phyloP scores from a whole-genome alignment of 2,329 filamentous ascomycete genomes.

The Calonectria honghensis region DNA sequence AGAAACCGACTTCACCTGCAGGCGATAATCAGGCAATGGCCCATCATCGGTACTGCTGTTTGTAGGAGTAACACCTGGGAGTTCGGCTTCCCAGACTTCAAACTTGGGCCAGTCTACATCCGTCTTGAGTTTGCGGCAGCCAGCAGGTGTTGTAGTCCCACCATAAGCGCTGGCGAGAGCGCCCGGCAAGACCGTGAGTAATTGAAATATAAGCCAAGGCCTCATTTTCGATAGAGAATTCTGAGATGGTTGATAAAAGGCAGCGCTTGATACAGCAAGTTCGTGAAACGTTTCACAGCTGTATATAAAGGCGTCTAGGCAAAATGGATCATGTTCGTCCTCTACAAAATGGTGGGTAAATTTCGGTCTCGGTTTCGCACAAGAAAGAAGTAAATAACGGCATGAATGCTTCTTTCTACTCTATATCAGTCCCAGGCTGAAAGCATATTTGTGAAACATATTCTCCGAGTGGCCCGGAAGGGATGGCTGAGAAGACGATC shows the following conservation, averaged over 20 bases:
- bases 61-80: not conserved
- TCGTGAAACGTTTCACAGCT: not conserved
- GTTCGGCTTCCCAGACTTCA: slow-evolving; percentile 4
- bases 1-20: not conserved
- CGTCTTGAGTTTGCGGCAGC: not conserved
- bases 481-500: not conserved
- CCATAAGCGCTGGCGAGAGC: not conserved
- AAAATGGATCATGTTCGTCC: not conserved
- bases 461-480: not conserved
- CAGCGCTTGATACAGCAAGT: not conserved
- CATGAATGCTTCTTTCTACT: not conserved
- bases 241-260: not conserved
- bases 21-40: not conserved
- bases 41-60: not conserved
- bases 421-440: not conserved
- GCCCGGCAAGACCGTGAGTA: not conserved
- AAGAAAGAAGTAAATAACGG: not conserved
- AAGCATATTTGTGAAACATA: not conserved
- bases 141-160: not conserved
- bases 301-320: not conserved
- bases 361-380: not conserved
- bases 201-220: not conserved
- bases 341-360: not conserved
- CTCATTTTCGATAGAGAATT: not conserved
- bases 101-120: not conserved